phyloP scores from a whole-genome alignment of 2,329 filamentous ascomycete species.

The Arthrobotrys entomopaga region DNA sequence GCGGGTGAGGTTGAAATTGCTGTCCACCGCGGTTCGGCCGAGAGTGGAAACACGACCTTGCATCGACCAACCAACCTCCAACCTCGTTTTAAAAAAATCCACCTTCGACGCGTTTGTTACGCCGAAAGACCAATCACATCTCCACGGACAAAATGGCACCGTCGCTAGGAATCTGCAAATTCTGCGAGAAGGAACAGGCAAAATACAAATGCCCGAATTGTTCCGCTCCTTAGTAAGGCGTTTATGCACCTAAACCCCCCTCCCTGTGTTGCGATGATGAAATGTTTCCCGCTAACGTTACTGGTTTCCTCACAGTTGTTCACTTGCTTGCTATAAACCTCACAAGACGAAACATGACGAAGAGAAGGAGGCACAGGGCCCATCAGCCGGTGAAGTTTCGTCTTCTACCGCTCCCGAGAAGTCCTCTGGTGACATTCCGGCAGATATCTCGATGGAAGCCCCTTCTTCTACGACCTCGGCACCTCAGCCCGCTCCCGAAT shows the following conservation, averaged over 20 bases:
- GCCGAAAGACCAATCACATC: slow-evolving; percentile 11
- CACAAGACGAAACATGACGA: slow-evolving; percentile 54
- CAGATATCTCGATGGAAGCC: slow-evolving; percentile 31
- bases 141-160: slow-evolving; percentile 51
- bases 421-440: slow-evolving; percentile 16
- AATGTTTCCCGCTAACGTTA: slow-evolving; percentile 6
- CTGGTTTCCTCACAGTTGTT: slow-evolving; percentile 31
- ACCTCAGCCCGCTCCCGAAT: slow-evolving; percentile 22
- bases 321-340: slow-evolving; percentile 54
- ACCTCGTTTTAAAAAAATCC: slow-evolving; percentile 10
- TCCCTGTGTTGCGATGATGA: not conserved
- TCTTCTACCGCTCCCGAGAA: slow-evolving; percentile 22
- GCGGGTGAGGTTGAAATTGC: slow-evolving; percentile 46
- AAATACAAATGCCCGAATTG: slow-evolving; percentile 55
- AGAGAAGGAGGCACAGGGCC: slow-evolving; percentile 38
- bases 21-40: slow-evolving; percentile 16
- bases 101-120: slow-evolving; percentile 14
- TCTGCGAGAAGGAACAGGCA: slow-evolving; percentile 54
- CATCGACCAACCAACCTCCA: slow-evolving; percentile 19
- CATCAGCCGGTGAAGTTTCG: slow-evolving; percentile 15
- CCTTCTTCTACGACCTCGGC: slow-evolving; percentile 26
- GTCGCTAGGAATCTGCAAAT: slow-evolving; percentile 53
- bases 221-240: slow-evolving; percentile 51
- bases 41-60: not conserved
- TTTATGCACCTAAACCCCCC: not conserved